phyloP scores from a whole-genome alignment of 768 basidiomycete genomes.

The Tylopilus intermedius region DNA sequence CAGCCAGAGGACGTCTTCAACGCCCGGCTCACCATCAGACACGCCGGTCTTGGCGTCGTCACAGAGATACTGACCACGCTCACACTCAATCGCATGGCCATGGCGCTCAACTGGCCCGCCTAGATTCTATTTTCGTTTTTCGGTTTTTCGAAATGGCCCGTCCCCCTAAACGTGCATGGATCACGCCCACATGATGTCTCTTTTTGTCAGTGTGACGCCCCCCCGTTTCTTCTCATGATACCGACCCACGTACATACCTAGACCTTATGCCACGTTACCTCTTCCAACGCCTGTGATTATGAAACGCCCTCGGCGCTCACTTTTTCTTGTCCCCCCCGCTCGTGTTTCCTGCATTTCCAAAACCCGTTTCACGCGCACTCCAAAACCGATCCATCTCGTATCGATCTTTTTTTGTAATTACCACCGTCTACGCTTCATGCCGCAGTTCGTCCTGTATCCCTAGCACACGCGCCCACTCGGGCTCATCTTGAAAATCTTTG shows the following conservation, averaged over 20 bases:
- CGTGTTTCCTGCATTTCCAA: conserved; percentile 1
- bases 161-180: neutral
- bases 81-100: conserved; percentile 67
- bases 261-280: conserved; percentile 3
- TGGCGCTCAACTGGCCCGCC: conserved; percentile 48
- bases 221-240: neutral
- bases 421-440: conserved; percentile 17
- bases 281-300: conserved; percentile 7
- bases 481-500: conserved; percentile 83
- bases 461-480: conserved; percentile 70
- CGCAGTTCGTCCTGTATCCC: conserved; percentile 42
- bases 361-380: neutral
- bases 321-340: neutral
- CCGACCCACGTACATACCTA: neutral
- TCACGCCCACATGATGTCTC: no score
- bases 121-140: neutral
- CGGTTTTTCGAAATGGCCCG: neutral
- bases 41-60: conserved; percentile 53
- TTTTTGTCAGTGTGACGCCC: neutral
- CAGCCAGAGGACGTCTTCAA: conserved; percentile 51
- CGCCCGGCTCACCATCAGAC: conserved; percentile 56
- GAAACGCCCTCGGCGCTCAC: conserved; percentile 15
- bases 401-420: conserved; percentile 9
- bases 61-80: conserved; percentile 79
- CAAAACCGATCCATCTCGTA: neutral